Percentiles rank a stretch among this genome's conserved stretches.
These are phyloP conservation scores for maize (Zea mays) DNA, from an alignment of 176 grass and related monocot species.

Conservation along the genomic window Zm-B73-REFERENCE-NAM-5.0 NC_050103.1:156660001-156660500, in stretches of 20 bases:
- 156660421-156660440: conserved; percentile 53
- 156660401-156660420: conserved; percentile 41
- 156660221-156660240: conserved; percentile 4
- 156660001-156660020: too few species aligned
- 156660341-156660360: neutral
- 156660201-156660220: conserved; percentile 9
- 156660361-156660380: conserved; percentile 30
- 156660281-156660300: neutral
- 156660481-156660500: conserved; percentile 87
- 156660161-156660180: too few species aligned
- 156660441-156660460: conserved; percentile 79
- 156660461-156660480: conserved; percentile 76
- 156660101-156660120: too few species aligned
- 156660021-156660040: too few species aligned
- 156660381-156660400: neutral
- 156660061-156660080: too few species aligned
- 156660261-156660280: neutral
- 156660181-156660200: conserved; percentile 20
- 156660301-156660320: conserved; percentile 9
- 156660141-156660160: too few species aligned
- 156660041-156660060: too few species aligned
- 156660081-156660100: too few species aligned
- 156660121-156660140: too few species aligned
- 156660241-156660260: conserved; percentile 23
- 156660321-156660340: conserved; percentile 6